phyloP scores from a whole-genome alignment of 2,329 filamentous ascomycete genomes.

The Plectosphaerella sp. region DNA sequence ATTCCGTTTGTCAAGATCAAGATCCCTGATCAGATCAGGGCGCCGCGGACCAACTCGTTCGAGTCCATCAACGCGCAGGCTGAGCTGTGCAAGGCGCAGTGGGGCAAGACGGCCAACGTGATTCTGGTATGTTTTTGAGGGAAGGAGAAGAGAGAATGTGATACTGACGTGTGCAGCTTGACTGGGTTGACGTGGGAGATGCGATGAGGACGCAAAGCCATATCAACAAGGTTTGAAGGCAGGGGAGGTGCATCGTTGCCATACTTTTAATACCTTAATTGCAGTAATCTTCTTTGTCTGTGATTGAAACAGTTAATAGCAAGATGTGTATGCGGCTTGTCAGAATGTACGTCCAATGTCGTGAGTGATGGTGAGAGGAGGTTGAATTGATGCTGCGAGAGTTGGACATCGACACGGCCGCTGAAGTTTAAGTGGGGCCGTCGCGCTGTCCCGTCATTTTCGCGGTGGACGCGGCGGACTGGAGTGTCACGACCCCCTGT shows the following conservation, averaged over 20 bases:
- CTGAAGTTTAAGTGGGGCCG: no score
- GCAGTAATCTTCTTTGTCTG: no score
- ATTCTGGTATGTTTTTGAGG: constrained; percentile 26
- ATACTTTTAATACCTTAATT: no score
- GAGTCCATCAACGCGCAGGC: constrained; percentile 22
- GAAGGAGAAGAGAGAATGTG: constrained; percentile 5
- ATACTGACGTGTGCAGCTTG: constrained; percentile 27
- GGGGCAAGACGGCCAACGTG: constrained; percentile 20
- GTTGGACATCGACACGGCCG: no score
- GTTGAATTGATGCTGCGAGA: no score
- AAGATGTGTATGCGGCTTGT: no score
- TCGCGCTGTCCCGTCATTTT: neutral
- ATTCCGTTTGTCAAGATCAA: constrained; percentile 25
- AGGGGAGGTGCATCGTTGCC: no score
- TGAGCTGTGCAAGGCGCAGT: constrained; percentile 18
- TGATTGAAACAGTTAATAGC: no score
- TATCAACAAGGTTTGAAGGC: constrained; percentile 28
- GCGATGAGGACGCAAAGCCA: constrained; percentile 29
- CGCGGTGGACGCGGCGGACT: neutral
- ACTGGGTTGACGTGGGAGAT: constrained; percentile 36
- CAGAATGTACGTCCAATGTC: no score
- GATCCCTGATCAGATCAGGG: constrained; percentile 25
- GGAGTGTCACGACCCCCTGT: no score
- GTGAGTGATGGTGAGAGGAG: no score
- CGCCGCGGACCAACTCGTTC: constrained; percentile 28